A percentile compares a stretch with the other conserved stretches of the same genome.
These are phyloP conservation scores for Aegilops umbellulata DNA, from an alignment of 176 grass and related monocot species.

Conservation along the genomic window DNA sequence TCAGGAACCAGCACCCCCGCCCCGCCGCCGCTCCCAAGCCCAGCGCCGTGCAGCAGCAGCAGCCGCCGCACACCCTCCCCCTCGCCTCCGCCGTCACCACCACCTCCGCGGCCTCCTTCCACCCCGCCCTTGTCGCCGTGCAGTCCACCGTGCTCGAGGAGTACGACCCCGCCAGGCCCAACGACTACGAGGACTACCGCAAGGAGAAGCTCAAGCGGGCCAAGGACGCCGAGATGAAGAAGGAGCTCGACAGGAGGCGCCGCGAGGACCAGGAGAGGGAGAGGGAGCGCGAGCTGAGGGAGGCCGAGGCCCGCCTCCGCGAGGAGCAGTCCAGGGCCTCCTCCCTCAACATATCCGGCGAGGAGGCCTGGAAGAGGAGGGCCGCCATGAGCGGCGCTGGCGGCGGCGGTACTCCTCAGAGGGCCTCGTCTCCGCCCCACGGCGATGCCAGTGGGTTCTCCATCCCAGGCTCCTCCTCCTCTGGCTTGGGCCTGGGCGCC, in stretches of 20 bases:
- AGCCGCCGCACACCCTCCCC: neutral
- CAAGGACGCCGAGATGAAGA: slow-evolving; percentile 71
- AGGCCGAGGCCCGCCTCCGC: slow-evolving; percentile 51
- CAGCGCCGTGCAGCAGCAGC: neutral
- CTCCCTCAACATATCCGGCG: slow-evolving; percentile 76
- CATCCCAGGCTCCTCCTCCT: slow-evolving; percentile 54
- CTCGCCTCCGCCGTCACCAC: neutral
- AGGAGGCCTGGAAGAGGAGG: slow-evolving; percentile 90
- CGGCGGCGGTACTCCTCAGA: slow-evolving; percentile 23
- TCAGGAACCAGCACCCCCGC: slow-evolving; percentile 54
- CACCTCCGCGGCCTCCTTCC: slow-evolving; percentile 37
- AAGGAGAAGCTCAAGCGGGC: slow-evolving; percentile 79
- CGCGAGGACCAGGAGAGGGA: slow-evolving; percentile 74
- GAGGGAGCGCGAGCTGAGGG: slow-evolving; percentile 61
- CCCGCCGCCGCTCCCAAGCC: slow-evolving; percentile 7
- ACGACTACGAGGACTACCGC: slow-evolving; percentile 93
- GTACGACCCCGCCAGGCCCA: slow-evolving; percentile 95
- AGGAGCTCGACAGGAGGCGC: slow-evolving; percentile 69
- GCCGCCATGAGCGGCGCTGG: slow-evolving; percentile 64
- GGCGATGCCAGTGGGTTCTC: slow-evolving; percentile 36
- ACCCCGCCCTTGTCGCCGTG: slow-evolving; percentile 71
- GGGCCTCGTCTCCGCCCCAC: slow-evolving; percentile 39
- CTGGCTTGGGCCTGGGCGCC: slow-evolving; percentile 56
- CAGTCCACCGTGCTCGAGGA: slow-evolving; percentile 88
- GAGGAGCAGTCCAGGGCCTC: slow-evolving; percentile 52